These are phyloP conservation scores for Pythium dissimile DNA, from an alignment of 352 stramenopile species.

Conservation along the genomic window DNA sequence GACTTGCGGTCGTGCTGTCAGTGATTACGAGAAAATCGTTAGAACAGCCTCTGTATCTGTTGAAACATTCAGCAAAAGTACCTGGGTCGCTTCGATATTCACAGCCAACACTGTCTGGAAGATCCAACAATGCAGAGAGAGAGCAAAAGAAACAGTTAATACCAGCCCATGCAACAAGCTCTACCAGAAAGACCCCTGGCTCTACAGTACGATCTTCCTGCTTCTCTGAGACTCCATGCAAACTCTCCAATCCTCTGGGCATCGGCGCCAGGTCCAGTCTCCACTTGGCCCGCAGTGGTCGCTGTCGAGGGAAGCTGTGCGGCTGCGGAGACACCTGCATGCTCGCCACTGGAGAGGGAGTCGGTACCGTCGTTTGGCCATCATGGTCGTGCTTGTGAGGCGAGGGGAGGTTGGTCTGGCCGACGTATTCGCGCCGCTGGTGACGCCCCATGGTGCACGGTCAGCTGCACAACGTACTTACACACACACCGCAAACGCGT, in stretches of 20 bases:
- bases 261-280: conserved; percentile 15
- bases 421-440: conserved; percentile 19
- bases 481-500: neutral
- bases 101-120: neutral
- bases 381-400: conserved; percentile 5
- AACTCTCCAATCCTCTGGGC: neutral
- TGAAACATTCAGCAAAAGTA: no score
- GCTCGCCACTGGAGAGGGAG: neutral
- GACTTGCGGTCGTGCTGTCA: conserved; percentile 36
- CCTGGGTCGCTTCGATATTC: conserved; percentile 19
- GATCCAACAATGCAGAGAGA: neutral
- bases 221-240: neutral
- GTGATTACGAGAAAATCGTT: no score
- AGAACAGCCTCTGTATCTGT: no score
- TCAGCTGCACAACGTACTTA: neutral
- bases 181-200: neutral
- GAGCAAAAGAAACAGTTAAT: neutral
- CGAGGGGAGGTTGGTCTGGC: conserved; percentile 19
- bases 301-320: neutral
- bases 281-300: conserved; percentile 9
- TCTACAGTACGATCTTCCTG: neutral
- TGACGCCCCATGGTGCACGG: conserved; percentile 9
- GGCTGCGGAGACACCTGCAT: neutral
- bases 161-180: neutral
- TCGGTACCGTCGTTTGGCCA: neutral